Percentiles rank a stretch among this genome's conserved stretches.
phyloP scores from a whole-genome alignment of 108 stramenopile species.

The Fragilaria crotonensis region DNA sequence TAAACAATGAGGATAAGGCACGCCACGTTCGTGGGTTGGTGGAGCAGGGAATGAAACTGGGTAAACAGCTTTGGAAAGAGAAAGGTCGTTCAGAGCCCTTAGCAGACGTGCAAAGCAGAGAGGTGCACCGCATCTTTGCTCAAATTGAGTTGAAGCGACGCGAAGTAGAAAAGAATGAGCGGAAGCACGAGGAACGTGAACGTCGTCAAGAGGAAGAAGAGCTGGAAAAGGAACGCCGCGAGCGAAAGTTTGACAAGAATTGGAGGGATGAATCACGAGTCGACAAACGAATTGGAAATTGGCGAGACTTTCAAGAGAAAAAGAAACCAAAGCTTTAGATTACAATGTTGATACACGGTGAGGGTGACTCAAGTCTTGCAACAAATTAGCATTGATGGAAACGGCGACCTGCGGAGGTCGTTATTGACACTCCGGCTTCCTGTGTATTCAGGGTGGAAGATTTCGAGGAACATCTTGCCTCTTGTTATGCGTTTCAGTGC shows the following conservation, averaged over 20 bases:
- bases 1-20: conserved; percentile 53
- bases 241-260: conserved; percentile 59
- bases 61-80: conserved; percentile 44
- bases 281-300: conserved; percentile 84
- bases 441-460: conserved; percentile 18
- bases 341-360: background rate
- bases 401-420: background rate
- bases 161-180: conserved; percentile 67
- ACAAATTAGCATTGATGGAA: background rate
- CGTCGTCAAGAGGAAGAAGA: conserved; percentile 81
- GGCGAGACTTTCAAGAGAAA: conserved; percentile 66
- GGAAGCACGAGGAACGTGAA: conserved; percentile 68
- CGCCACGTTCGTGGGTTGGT: conserved; percentile 47
- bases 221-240: conserved; percentile 52
- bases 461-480: conserved; percentile 15
- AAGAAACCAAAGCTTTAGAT: conserved; percentile 9
- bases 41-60: conserved; percentile 69
- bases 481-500: conserved; percentile 17
- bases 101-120: conserved; percentile 40
- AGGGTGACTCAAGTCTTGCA: background rate
- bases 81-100: conserved; percentile 16
- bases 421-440: background rate
- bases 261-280: conserved; percentile 74
- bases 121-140: conserved; percentile 78
- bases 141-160: conserved; percentile 70